A percentile compares a stretch with the other conserved stretches of the same genome.
Evolutionary conservation across 31 red algal genomes (phyloP).

Genomic region (Endocladia muricata): DNA sequence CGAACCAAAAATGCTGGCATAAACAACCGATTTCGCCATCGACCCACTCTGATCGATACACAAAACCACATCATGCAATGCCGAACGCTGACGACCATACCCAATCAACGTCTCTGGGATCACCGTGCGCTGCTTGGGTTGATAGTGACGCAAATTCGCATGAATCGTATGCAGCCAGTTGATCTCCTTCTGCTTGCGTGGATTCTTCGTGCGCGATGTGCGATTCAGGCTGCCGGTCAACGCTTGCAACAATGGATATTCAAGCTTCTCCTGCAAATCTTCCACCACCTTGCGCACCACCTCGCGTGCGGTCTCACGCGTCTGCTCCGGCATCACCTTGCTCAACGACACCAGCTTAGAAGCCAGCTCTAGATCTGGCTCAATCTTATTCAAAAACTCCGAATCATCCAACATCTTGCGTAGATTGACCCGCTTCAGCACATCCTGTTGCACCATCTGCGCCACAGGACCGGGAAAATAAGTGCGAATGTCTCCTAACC

Average conservation of each 20-base stretch:
- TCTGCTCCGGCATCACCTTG: background rate
- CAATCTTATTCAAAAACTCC: background rate
- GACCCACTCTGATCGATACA: slow-evolving; percentile 1
- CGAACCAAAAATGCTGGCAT: background rate
- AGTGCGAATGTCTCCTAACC: background rate
- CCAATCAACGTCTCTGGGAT: too few species aligned
- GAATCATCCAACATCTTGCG: background rate
- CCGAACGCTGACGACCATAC: too few species aligned
- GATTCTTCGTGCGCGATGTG: too few species aligned
- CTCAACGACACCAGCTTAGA: background rate
- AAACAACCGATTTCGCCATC: background rate
- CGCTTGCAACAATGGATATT: background rate
- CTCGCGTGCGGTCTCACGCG: background rate
- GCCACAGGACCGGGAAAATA: background rate
- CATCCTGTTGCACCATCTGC: background rate
- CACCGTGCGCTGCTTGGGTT: too few species aligned
- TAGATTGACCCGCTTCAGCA: background rate
- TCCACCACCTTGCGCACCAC: background rate
- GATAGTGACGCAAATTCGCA: background rate
- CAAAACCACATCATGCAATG: too few species aligned
- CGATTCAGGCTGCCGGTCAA: too few species aligned
- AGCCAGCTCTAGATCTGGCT: background rate
- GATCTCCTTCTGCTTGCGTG: too few species aligned
- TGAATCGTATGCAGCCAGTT: too few species aligned
- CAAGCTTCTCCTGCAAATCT: background rate